Conservation (phyloP, 2,329 filamentous ascomycete species). For the Ophiostoma piceae region DNA sequence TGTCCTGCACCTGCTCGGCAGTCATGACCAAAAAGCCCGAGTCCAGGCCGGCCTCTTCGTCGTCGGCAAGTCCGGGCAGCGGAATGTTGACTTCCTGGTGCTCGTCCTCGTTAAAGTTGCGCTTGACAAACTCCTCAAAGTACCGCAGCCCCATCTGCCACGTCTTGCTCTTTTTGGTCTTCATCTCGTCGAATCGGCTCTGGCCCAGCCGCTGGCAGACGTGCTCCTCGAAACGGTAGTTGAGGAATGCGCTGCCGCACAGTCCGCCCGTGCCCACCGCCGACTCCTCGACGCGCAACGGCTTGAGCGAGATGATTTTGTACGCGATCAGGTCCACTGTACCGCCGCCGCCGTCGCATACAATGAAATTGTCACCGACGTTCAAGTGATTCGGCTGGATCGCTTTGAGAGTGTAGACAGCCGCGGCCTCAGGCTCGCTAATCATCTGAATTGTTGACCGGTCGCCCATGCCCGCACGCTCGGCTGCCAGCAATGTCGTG, state of each 20-base stretch:
- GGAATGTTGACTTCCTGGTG: constrained; percentile 72
- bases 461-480: constrained; percentile 71
- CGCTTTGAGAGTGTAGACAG: constrained; percentile 72
- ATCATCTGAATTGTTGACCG: constrained; percentile 70
- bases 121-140: constrained; percentile 80
- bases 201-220: constrained; percentile 63
- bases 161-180: constrained; percentile 68
- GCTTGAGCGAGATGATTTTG: constrained; percentile 68
- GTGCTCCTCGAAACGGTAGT: constrained; percentile 76
- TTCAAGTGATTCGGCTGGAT: constrained; percentile 69
- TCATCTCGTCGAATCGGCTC: constrained; percentile 67
- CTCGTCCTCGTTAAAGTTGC: constrained; percentile 76
- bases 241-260: constrained; percentile 73
- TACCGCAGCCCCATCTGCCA: constrained; percentile 76
- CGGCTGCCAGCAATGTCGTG: constrained; percentile 70
- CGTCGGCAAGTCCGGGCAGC: constrained; percentile 63
- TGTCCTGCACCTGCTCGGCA: constrained; percentile 62
- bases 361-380: constrained; percentile 61
- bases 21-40: constrained; percentile 71
- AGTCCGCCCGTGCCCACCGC: constrained; percentile 73
- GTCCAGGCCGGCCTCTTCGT: constrained; percentile 68
- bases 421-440: constrained; percentile 73
- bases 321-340: constrained; percentile 75
- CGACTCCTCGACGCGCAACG: constrained; percentile 69
- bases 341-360: constrained; percentile 59